Percentiles rank a stretch among this genome's conserved stretches.
These are phyloP conservation scores for Colletotrichum phormii DNA, from an alignment of 2,329 filamentous ascomycete species.

Conservation along the genomic window DNA sequence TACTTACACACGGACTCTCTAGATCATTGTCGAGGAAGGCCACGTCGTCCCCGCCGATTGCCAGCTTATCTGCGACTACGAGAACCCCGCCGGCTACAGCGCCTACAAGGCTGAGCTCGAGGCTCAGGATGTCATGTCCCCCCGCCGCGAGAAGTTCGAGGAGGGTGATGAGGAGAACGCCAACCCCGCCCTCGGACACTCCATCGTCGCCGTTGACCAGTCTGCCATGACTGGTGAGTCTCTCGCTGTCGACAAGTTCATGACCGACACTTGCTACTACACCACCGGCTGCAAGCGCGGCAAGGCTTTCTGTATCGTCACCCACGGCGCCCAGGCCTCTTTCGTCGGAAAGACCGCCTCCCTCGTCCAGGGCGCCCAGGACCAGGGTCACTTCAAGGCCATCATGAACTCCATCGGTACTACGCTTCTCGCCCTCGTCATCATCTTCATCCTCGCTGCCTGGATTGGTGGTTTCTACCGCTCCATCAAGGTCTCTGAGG, in stretches of 20 bases:
- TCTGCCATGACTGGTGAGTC: conserved; percentile 86
- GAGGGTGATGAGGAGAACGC: conserved; percentile 65
- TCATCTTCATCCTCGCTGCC: conserved; percentile 79
- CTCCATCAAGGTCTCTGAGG: conserved; percentile 70
- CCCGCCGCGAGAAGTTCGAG: conserved; percentile 59
- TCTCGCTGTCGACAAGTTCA: conserved; percentile 82
- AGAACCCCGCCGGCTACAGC: conserved; percentile 66
- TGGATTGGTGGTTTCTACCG: conserved; percentile 87
- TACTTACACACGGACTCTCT: conserved; percentile 21
- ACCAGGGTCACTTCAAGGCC: conserved; percentile 83
- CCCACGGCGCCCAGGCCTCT: conserved; percentile 75
- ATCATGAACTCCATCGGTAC: conserved; percentile 88
- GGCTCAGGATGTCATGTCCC: conserved; percentile 64
- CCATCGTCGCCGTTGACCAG: conserved; percentile 79
- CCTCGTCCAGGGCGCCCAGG: conserved; percentile 79
- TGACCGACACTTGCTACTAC: conserved; percentile 82
- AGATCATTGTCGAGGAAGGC: conserved; percentile 79
- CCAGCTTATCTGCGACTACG: conserved; percentile 79
- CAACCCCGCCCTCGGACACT: conserved; percentile 69
- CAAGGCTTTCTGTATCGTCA: conserved; percentile 77
- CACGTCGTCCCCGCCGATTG: conserved; percentile 77
- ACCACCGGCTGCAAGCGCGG: conserved; percentile 86
- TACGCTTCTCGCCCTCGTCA: conserved; percentile 78
- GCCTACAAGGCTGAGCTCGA: conserved; percentile 63
- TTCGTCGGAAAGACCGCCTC: conserved; percentile 83